Percentiles rank a stretch among this genome's conserved stretches.
These are phyloP conservation scores for Condylostoma magnum DNA, from an alignment of 169 alveolate species.

Conservation along the genomic window DNA sequence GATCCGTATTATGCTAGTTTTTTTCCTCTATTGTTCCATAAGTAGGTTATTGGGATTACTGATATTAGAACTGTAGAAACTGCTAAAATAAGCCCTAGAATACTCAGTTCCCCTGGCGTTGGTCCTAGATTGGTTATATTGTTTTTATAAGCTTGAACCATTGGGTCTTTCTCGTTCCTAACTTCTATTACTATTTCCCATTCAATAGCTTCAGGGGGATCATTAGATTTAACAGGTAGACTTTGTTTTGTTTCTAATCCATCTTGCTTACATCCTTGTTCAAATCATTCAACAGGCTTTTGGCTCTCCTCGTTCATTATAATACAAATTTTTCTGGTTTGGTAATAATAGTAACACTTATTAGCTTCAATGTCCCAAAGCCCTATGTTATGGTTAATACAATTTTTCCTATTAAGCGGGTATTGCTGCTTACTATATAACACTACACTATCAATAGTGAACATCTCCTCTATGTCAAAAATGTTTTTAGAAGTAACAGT, in stretches of 20 bases:
- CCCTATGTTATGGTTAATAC: conserved; percentile 3
- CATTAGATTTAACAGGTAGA: not conserved
- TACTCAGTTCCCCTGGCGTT: not conserved
- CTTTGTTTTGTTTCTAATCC: not conserved
- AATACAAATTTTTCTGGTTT: not conserved
- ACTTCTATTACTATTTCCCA: not conserved
- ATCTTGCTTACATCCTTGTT: not conserved
- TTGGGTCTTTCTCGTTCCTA: not conserved
- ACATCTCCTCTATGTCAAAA: not conserved
- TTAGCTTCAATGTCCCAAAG: conserved; percentile 5
- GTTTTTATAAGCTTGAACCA: not conserved
- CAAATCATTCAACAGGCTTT: not conserved
- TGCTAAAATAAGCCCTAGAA: not conserved
- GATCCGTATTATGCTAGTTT: no score
- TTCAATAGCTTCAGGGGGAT: not conserved
- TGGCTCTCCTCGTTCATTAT: not conserved
- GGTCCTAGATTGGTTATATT: not conserved
- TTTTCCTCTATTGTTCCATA: no score
- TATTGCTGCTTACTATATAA: not conserved
- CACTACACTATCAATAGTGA: not conserved
- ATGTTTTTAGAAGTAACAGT: not conserved
- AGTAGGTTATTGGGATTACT: no score
- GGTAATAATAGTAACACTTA: conserved; percentile 6
- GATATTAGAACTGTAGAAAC: not conserved
- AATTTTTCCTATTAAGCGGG: conserved; percentile 1